phyloP scores from a whole-genome alignment of 305 asterid genomes.

The Plantago coronopus region DNA sequence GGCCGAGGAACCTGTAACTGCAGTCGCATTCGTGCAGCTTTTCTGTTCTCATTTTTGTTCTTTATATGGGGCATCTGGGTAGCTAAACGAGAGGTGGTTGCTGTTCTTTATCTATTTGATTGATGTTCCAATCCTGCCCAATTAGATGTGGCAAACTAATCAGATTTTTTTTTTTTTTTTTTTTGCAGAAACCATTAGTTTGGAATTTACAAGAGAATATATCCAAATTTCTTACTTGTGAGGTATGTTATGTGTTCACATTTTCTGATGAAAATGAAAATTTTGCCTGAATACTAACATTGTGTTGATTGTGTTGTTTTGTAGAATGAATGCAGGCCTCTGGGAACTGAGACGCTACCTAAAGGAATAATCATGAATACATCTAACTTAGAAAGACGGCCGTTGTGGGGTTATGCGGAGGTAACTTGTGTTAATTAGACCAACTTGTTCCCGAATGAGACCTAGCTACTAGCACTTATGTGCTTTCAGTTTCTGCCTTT shows the following conservation, averaged over 20 bases:
- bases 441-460: not conserved
- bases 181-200: conserved; percentile 42
- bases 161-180: no score
- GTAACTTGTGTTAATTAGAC: conserved; percentile 21
- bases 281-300: conserved; percentile 9
- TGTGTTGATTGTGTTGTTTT: conserved; percentile 29
- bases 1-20: conserved; percentile 34
- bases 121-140: not conserved
- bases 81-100: conserved; percentile 38
- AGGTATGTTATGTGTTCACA: conserved; percentile 43
- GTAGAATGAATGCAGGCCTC: conserved; percentile 59
- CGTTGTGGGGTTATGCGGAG: conserved; percentile 78
- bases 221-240: conserved; percentile 30
- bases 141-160: conserved; percentile 11
- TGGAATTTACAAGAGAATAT: conserved; percentile 31
- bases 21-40: conserved; percentile 38
- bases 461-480: not conserved
- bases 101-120: not conserved
- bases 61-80: conserved; percentile 32
- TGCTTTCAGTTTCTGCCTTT: not conserved
- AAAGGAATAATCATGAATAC: conserved; percentile 57
- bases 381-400: conserved; percentile 68
- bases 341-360: conserved; percentile 71
- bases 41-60: conserved; percentile 33
- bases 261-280: not conserved